Conservation (phyloP, 768 basidiomycete species). For the Mycena capillaripes region DNA sequence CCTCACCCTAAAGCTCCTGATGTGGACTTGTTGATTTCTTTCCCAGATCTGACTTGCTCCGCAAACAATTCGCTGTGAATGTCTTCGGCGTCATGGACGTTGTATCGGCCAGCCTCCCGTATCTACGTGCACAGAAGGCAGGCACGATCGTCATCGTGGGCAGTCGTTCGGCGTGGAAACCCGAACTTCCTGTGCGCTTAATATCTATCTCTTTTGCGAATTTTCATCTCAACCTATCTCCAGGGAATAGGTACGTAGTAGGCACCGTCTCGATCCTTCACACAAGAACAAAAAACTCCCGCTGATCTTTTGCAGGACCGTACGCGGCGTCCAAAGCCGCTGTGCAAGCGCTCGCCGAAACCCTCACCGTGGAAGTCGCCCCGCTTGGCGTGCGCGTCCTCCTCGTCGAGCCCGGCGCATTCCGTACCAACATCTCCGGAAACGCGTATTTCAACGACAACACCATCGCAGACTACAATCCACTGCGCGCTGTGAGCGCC, state of each 20-base stretch:
- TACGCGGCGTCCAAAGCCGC: conserved; percentile 60
- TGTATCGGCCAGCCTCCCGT: conserved; percentile 57
- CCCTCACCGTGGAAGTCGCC: conserved; percentile 53
- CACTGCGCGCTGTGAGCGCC: conserved; percentile 33
- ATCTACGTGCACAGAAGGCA: conserved; percentile 43
- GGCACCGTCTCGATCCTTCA: no score
- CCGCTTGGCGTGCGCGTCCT: conserved; percentile 55
- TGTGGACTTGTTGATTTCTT: no score
- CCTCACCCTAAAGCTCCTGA: no score
- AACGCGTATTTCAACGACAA: conserved; percentile 41
- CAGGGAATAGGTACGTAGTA: conserved; percentile 31
- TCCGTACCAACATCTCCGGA: conserved; percentile 53
- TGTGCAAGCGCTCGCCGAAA: conserved; percentile 55
- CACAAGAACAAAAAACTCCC: no score
- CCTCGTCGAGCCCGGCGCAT: conserved; percentile 57
- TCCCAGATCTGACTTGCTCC: conserved; percentile 38
- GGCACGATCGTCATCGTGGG: conserved; percentile 58
- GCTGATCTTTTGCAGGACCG: conserved; percentile 37
- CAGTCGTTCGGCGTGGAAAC: conserved; percentile 53
- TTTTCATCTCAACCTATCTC: background rate
- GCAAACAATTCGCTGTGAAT: conserved; percentile 57
- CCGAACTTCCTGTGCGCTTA: conserved; percentile 50
- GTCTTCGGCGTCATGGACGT: conserved; percentile 61
- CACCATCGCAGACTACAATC: conserved; percentile 52
- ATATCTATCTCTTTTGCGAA: background rate